A percentile compares a stretch with the other conserved stretches of the same genome.
These are phyloP conservation scores for Filosporella fistucella DNA, from an alignment of 495 filamentous ascomycete species.

Conservation along the genomic window DNA sequence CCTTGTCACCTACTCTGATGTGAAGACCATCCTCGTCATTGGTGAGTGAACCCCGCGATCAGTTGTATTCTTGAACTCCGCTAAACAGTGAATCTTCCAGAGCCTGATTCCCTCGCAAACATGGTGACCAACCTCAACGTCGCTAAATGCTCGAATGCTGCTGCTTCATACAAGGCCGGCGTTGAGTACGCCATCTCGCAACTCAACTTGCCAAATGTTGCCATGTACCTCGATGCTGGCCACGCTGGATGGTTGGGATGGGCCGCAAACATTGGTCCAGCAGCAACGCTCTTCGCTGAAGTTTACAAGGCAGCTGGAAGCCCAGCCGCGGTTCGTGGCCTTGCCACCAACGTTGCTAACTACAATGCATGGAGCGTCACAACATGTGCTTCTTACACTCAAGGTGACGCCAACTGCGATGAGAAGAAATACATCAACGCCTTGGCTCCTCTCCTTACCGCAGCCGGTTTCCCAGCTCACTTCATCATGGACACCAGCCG, in stretches of 20 bases:
- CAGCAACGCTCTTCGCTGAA: slow-evolving; percentile 61
- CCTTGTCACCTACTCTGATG: slow-evolving; percentile 12
- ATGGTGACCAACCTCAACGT: slow-evolving; percentile 69
- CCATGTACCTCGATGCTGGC: slow-evolving; percentile 82
- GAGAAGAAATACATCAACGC: slow-evolving; percentile 70
- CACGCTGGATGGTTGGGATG: slow-evolving; percentile 83
- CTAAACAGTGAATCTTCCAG: no score
- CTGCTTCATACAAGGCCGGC: slow-evolving; percentile 61
- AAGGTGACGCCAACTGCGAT: slow-evolving; percentile 57
- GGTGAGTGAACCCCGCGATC: no score
- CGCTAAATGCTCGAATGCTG: slow-evolving; percentile 57
- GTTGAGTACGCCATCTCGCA: slow-evolving; percentile 67
- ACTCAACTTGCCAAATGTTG: slow-evolving; percentile 71
- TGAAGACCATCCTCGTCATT: slow-evolving; percentile 22
- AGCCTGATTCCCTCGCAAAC: slow-evolving; percentile 79
- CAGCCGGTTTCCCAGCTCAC: slow-evolving; percentile 63
- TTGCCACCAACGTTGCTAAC: slow-evolving; percentile 76
- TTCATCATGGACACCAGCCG: slow-evolving; percentile 56
- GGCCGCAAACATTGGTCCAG: slow-evolving; percentile 70
- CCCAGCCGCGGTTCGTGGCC: slow-evolving; percentile 63
- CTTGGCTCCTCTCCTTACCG: slow-evolving; percentile 55
- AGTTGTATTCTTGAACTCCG: neutral
- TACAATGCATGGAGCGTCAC: slow-evolving; percentile 60
- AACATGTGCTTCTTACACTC: slow-evolving; percentile 47
- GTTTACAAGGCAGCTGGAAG: slow-evolving; percentile 62